Evolutionary conservation across 2,329 filamentous ascomycete genomes (phyloP), one percentile per base, ranked within the genome.

Genomic region (Magnaporthiopsis incrustans): DNA sequence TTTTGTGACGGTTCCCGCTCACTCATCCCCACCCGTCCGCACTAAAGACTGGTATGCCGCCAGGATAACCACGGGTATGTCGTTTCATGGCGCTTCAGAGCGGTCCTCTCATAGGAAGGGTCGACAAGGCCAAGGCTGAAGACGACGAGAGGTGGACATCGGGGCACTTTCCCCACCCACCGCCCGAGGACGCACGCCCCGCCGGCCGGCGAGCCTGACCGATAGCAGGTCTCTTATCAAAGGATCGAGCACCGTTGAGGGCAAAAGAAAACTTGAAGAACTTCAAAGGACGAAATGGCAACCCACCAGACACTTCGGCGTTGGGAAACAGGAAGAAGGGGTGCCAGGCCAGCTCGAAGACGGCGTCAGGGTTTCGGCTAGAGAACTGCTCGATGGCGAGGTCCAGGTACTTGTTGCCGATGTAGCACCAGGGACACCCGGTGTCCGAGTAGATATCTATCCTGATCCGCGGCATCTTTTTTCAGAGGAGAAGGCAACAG

Each of bases 381-480:
- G 72, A 72, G 69, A 79, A 81, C 7, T 70, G 67, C 27, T 73
- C 70, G 66, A 83, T 81, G 64, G 81, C 80, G 15, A 66, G 67
- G 65, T 81, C 77, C 62, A 84, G 74, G 63, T 76, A 78, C 64
- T 74, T 77, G 66, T 81, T 77, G 65, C 78, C 77, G 65, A 84
- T 74, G 68, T 81, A 84, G 68, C 79, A 82, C 74, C 80, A 83
- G 4, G 81, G 80, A 65, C 82, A 85, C 53, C 81, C 73, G 8
- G 80, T 75, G 69, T 84, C 82, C 53, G 78, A 73, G 67, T 82
- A 79, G 59, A 82, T 72, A 60, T 82, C 78, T 65, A 84, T 77
- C 14, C 71, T 72, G 67, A 81, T 78, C n/a, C 44, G 44, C 3
- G 18, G 22, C 44, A 53, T 53, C 44, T 25, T n/a, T 15, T 25